Evolutionary conservation across 2,329 filamentous ascomycete species (phyloP).

Genomic region (Trichoderma guizhouense): DNA sequence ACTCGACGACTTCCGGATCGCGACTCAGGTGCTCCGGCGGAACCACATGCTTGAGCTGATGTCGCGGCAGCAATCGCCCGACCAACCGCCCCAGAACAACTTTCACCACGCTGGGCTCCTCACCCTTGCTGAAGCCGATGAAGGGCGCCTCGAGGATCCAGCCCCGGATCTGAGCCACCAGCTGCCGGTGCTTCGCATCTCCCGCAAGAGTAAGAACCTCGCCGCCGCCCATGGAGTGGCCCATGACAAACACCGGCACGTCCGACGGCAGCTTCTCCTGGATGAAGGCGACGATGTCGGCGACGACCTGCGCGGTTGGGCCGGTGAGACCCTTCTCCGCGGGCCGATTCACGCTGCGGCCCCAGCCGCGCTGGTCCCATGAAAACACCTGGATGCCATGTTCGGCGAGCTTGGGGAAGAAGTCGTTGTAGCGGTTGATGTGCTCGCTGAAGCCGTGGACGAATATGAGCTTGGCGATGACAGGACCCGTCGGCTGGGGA

Average conservation of each 20-base stretch:
- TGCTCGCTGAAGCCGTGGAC: slow-evolving; percentile 91
- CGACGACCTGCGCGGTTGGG: slow-evolving; percentile 66
- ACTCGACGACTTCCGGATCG: slow-evolving; percentile 60
- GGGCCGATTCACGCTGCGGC: slow-evolving; percentile 61
- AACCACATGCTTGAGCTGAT: slow-evolving; percentile 65
- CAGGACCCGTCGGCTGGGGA: slow-evolving; percentile 49
- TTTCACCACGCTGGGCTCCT: slow-evolving; percentile 61
- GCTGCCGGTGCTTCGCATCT: slow-evolving; percentile 47
- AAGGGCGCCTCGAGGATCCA: slow-evolving; percentile 78
- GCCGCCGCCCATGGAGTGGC: slow-evolving; percentile 88
- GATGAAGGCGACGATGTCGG: slow-evolving; percentile 76
- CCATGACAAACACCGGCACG: slow-evolving; percentile 75
- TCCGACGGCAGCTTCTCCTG: slow-evolving; percentile 51
- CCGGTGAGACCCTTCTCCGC: slow-evolving; percentile 70
- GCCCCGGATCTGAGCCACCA: slow-evolving; percentile 63
- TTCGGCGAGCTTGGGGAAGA: slow-evolving; percentile 68
- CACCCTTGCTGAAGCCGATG: slow-evolving; percentile 65
- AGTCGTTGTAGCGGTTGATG: slow-evolving; percentile 68
- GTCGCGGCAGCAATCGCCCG: slow-evolving; percentile 62
- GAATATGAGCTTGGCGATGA: slow-evolving; percentile 72
- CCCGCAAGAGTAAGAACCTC: slow-evolving; percentile 63
- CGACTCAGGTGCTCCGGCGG: slow-evolving; percentile 63
- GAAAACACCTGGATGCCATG: slow-evolving; percentile 71
- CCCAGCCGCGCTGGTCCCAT: slow-evolving; percentile 90
- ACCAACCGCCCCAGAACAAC: slow-evolving; percentile 66